Evolutionary conservation across 2,329 filamentous ascomycete genomes (phyloP), one percentile per base, ranked within the genome.

Genomic region (Grosmannia serpens): DNA sequence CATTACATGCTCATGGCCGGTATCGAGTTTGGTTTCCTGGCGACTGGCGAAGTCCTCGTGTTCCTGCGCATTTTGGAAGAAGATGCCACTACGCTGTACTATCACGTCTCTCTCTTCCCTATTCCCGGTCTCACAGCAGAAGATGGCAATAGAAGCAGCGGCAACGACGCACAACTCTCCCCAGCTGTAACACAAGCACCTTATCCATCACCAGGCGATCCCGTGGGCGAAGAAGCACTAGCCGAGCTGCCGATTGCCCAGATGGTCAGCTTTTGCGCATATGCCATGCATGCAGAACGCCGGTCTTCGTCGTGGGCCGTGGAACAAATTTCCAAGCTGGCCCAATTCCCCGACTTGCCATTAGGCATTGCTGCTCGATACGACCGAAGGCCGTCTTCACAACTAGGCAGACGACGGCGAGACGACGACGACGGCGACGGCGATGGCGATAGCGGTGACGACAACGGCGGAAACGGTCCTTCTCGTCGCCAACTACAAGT

Each of bases 1-100:
- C 56, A 58, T 56, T 60, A 60, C 56, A 60, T 60, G 59, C 29
- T 60, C 5, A 50, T 44, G 47, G 49, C 59, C 5, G 59, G 59
- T 15, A 10, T 60, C 47, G 59, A 60, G 38, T 60, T 60, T 53
- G 59, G 59, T 17, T 58, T 27, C 52, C 46, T 60, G 47, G 46
- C 52, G 26, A 38, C 55, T 13, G 55, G 59, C 53, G 55, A 60
- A 49, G 59, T 58, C 17, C 24, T 60, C 50, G 49, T 60, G 3
- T 60, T 60, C 27, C 49, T 60, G 17, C 59, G 59, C 56, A 60
- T 60, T 44, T 46, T 29, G 1, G 53, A 60, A 53, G 52, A 60
- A 17, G 55, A 60, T 54, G 46, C 55, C 15, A 56, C 52, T 1
- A 58, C 55, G 2, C 52, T 60, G 4, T 57, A 55, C 52, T 60